These are phyloP conservation scores for Dothiorella sarmentorum DNA, from an alignment of 2,329 filamentous ascomycete species.

Conservation along the genomic window DNA sequence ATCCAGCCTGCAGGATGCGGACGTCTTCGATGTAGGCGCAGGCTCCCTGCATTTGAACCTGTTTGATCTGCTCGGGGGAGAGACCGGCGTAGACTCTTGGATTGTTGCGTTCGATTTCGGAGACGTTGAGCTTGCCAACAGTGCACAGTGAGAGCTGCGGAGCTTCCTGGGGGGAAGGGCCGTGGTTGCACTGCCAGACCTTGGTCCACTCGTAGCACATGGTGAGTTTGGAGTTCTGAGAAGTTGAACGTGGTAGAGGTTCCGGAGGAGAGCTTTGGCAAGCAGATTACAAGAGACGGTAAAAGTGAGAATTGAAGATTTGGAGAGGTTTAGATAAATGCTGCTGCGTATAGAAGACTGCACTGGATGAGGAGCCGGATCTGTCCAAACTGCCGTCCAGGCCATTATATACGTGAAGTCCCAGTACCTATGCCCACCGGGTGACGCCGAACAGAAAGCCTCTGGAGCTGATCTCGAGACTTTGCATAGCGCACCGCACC, in stretches of 20 bases:
- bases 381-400: not conserved
- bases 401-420: conserved; percentile 10
- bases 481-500: not conserved
- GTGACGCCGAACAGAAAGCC: no score
- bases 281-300: not conserved
- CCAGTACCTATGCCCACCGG: not conserved
- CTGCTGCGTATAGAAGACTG: not conserved
- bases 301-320: not conserved
- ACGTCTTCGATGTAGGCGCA: conserved; percentile 17
- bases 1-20: conserved; percentile 13
- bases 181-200: conserved; percentile 18
- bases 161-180: conserved; percentile 1
- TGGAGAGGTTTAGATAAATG: not conserved
- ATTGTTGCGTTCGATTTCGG: not conserved
- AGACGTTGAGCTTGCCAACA: conserved; percentile 5
- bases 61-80: not conserved
- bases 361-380: not conserved
- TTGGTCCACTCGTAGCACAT: conserved; percentile 18
- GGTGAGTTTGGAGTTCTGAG: not conserved
- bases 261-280: not conserved
- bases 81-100: not conserved
- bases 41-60: conserved; percentile 11
- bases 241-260: not conserved
- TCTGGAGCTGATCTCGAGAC: not conserved
- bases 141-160: conserved; percentile 8